These are phyloP conservation scores for Hawksworthiomyces lignivorus DNA, from an alignment of 2,329 filamentous ascomycete species.

Conservation along the genomic window DNA sequence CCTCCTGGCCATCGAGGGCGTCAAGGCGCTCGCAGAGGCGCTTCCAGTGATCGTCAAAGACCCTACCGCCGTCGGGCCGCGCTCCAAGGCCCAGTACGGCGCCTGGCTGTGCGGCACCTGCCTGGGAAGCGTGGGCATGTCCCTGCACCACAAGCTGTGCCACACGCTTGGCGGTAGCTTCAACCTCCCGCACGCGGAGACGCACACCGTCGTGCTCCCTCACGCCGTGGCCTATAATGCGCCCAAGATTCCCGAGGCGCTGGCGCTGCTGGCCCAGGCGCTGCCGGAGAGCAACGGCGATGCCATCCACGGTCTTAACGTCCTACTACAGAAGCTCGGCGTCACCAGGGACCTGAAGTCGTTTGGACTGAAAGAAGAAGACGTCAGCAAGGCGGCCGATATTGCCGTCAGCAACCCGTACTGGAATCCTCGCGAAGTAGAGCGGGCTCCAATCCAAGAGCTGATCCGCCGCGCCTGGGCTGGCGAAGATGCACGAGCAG, in stretches of 20 bases:
- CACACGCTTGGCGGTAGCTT: slow-evolving; percentile 58
- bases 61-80: slow-evolving; percentile 31
- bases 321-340: slow-evolving; percentile 41
- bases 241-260: slow-evolving; percentile 42
- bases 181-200: slow-evolving; percentile 57
- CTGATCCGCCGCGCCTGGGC: slow-evolving; percentile 49
- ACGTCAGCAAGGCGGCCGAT: slow-evolving; percentile 48
- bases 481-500: slow-evolving; percentile 45
- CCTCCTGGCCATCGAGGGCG: slow-evolving; percentile 51
- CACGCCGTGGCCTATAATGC: slow-evolving; percentile 58
- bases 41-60: slow-evolving; percentile 45
- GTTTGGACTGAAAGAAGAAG: slow-evolving; percentile 49
- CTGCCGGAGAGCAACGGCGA: slow-evolving; percentile 51
- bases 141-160: slow-evolving; percentile 61
- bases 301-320: slow-evolving; percentile 49
- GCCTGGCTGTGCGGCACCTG: slow-evolving; percentile 58
- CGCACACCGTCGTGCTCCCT: slow-evolving; percentile 55
- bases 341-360: slow-evolving; percentile 44
- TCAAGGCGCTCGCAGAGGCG: slow-evolving; percentile 41
- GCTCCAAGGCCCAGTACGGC: slow-evolving; percentile 53
- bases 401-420: slow-evolving; percentile 50
- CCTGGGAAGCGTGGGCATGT: slow-evolving; percentile 53
- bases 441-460: slow-evolving; percentile 43
- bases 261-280: slow-evolving; percentile 43
- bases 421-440: slow-evolving; percentile 47